Evolutionary conservation across 495 filamentous ascomycete species (phyloP).

Genomic region (Penicillium longicatenatum): DNA sequence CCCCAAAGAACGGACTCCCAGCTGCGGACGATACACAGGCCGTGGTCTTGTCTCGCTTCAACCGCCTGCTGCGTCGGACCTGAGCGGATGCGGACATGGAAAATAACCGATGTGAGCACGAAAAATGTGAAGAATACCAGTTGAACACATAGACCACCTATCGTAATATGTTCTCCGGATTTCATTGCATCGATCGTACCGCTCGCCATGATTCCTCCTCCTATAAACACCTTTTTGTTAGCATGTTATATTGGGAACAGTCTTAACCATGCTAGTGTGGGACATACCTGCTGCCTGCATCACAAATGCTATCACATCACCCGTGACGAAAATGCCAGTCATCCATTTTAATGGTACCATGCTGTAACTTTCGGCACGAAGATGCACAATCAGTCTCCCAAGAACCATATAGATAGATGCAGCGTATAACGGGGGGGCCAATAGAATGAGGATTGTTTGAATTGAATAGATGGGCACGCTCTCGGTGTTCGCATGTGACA

Average conservation of each 20-base stretch:
- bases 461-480: too few relatives aligned
- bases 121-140: conserved; percentile 45
- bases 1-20: conserved; percentile 37
- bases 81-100: conserved; percentile 33
- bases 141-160: conserved; percentile 41
- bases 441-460: too few relatives aligned
- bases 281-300: conserved; percentile 25
- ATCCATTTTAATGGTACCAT: conserved; percentile 19
- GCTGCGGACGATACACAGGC: conserved; percentile 13
- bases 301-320: conserved; percentile 31
- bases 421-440: too few relatives aligned
- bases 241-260: too few relatives aligned
- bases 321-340: conserved; percentile 32
- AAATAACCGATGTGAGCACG: conserved; percentile 30
- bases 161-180: conserved; percentile 43
- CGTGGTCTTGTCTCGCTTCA: neutral
- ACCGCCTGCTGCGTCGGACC: conserved; percentile 20
- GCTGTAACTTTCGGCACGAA: conserved; percentile 24
- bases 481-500: too few relatives aligned
- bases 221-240: too few relatives aligned
- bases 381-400: too few relatives aligned
- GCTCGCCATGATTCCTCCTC: conserved; percentile 19
- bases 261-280: too few relatives aligned
- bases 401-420: too few relatives aligned
- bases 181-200: conserved; percentile 10